phyloP scores from a whole-genome alignment of 2,329 filamentous ascomycete species.

The Pseudogymnoascus sp. region DNA sequence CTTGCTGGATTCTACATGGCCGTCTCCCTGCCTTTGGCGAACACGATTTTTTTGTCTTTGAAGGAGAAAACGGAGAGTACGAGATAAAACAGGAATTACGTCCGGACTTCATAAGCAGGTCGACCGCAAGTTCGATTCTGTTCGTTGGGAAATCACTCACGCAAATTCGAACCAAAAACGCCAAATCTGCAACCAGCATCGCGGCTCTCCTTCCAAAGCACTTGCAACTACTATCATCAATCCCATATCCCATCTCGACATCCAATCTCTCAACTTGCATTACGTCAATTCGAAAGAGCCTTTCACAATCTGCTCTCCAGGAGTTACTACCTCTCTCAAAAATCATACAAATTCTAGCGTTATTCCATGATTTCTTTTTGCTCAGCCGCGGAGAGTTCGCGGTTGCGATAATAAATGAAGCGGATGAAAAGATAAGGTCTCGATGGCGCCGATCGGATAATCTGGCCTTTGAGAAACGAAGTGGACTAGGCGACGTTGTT shows the following conservation, averaged over 20 bases:
- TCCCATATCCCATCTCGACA: conserved; percentile 68
- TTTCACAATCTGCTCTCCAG: conserved; percentile 79
- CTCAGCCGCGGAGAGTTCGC: conserved; percentile 88
- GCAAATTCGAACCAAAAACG: conserved; percentile 60
- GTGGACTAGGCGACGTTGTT: conserved; percentile 54
- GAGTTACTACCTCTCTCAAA: conserved; percentile 71
- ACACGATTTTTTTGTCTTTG: conserved; percentile 77
- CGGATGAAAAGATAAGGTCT: conserved; percentile 70
- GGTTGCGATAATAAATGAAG: conserved; percentile 75
- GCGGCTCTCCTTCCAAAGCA: conserved; percentile 57
- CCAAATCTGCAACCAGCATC: conserved; percentile 22
- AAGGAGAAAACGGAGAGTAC: conserved; percentile 47
- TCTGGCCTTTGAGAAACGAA: conserved; percentile 49
- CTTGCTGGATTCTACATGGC: conserved; percentile 87
- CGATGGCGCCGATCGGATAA: conserved; percentile 62
- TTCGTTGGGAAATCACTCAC: conserved; percentile 88
- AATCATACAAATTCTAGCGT: conserved; percentile 68
- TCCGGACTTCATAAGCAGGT: conserved; percentile 70
- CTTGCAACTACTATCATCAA: conserved; percentile 58
- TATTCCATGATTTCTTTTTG: conserved; percentile 82
- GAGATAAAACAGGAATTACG: conserved; percentile 53
- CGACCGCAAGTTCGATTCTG: conserved; percentile 74
- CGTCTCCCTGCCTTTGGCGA: conserved; percentile 69
- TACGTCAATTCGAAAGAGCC: conserved; percentile 66
- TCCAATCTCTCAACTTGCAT: conserved; percentile 66